Percentiles rank a stretch among this genome's conserved stretches.
phyloP scores from a whole-genome alignment of 768 basidiomycete genomes.

The Pholiota microspora region DNA sequence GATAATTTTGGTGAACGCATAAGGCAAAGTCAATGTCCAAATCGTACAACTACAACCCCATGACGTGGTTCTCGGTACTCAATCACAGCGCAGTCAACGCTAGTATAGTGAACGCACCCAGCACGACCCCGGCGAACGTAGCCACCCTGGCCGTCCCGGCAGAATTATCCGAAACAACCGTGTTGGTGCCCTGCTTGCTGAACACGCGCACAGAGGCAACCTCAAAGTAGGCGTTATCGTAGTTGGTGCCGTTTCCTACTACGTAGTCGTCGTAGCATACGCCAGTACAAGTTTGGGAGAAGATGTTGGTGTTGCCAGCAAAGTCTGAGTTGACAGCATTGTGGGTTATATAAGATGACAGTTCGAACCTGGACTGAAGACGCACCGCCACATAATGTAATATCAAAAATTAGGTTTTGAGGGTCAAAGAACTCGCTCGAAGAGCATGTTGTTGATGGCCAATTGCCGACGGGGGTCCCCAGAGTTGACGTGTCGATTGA shows the following conservation, averaged over 20 bases:
- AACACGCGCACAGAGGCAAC: slow-evolving; percentile 47
- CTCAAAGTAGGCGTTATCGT: slow-evolving; percentile 72
- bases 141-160: not conserved
- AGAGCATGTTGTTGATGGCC: slow-evolving; percentile 55
- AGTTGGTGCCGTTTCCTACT: slow-evolving; percentile 57
- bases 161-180: slow-evolving; percentile 10
- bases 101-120: not conserved
- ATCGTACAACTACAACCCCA: not conserved
- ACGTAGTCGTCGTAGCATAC: slow-evolving; percentile 72
- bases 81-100: not conserved
- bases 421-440: slow-evolving; percentile 53
- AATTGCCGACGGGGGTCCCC: slow-evolving; percentile 70
- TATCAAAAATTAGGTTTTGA: slow-evolving; percentile 71
- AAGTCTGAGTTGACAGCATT: no score
- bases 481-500: slow-evolving; percentile 53
- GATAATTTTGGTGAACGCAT: slow-evolving; percentile 25
- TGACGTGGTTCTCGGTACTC: slow-evolving; percentile 2
- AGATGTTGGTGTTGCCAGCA: slow-evolving; percentile 51
- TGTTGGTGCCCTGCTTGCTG: slow-evolving; percentile 24
- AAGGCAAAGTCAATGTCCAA: slow-evolving; percentile 21
- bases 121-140: not conserved
- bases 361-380: no score
- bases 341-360: no score
- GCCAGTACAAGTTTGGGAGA: slow-evolving; percentile 62
- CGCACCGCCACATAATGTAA: slow-evolving; percentile 65